Conservation (phyloP, 2,329 filamentous ascomycete species). For the Geosmithia flava region DNA sequence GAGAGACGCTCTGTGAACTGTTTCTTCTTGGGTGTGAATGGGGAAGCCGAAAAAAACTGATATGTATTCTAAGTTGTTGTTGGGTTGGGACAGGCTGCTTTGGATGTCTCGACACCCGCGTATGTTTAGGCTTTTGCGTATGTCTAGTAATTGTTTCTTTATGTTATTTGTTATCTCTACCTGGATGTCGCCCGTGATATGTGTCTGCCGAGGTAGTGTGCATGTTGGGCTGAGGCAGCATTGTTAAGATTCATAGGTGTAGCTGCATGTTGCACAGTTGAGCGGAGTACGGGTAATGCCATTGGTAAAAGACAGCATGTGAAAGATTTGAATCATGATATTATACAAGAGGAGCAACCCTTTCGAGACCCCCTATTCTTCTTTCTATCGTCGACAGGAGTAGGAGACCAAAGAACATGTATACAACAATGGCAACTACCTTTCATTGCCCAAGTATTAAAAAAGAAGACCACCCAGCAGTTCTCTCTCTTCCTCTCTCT, state of each 20-base stretch:
- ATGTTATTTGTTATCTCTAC: slow-evolving; percentile 12
- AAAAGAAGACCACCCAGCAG: too few species aligned
- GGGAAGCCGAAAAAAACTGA: slow-evolving; percentile 9
- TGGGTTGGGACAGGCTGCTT: slow-evolving; percentile 16
- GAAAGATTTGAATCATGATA: background rate
- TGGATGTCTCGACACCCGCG: slow-evolving; percentile 17
- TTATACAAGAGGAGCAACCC: background rate
- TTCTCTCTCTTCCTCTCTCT: too few species aligned
- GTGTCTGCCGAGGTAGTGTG: slow-evolving; percentile 4
- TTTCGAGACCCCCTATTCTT: background rate
- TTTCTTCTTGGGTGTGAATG: background rate
- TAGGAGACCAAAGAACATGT: background rate
- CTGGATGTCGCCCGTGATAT: slow-evolving; percentile 6
- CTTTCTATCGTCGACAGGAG: too few species aligned
- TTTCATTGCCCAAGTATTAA: too few species aligned
- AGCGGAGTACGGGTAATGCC: background rate
- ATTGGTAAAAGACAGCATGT: background rate
- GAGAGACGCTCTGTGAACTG: background rate
- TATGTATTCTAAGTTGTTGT: slow-evolving; percentile 24
- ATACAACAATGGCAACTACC: too few species aligned
- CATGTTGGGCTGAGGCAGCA: background rate
- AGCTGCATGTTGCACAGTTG: background rate
- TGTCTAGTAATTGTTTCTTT: slow-evolving; percentile 26
- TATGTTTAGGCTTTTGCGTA: slow-evolving; percentile 14
- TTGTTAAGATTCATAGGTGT: background rate